Conservation (phyloP, 495 filamentous ascomycete species). For the Penicillium turbatum region DNA sequence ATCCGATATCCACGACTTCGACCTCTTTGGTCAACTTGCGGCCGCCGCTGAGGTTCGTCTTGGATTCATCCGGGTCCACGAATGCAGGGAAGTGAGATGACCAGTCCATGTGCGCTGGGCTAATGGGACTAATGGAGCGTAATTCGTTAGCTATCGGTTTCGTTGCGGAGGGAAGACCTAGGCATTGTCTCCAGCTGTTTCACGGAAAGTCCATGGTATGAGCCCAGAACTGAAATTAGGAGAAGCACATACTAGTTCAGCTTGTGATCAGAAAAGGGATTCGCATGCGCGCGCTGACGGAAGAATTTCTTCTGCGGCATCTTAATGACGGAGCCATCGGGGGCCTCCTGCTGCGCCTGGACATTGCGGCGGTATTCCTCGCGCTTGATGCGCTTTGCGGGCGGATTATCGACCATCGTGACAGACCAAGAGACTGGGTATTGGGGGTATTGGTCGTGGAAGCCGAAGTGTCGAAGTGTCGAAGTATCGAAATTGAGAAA, state of each 20-base stretch:
- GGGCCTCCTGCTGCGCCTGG: conserved; percentile 24
- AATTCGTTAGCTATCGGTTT: conserved; percentile 15
- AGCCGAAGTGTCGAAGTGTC: conserved; percentile 4
- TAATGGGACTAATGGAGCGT: conserved; percentile 58
- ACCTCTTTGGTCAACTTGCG: conserved; percentile 60
- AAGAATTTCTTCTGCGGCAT: conserved; percentile 93
- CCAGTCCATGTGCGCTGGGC: conserved; percentile 88
- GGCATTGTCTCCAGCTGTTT: neutral
- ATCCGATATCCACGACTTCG: conserved; percentile 96
- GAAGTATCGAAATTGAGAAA: conserved; percentile 6
- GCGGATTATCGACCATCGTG: conserved; percentile 13
- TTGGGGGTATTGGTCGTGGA: neutral
- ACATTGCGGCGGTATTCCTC: conserved; percentile 59
- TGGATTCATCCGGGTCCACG: conserved; percentile 34
- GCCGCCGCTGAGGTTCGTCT: conserved; percentile 32
- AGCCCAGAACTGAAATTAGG: neutral
- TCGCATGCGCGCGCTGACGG: conserved; percentile 92
- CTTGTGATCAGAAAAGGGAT: conserved; percentile 91
- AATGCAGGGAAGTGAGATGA: conserved; percentile 75
- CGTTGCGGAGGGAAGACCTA: neutral
- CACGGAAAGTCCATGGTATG: too few relatives aligned
- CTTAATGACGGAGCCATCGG: conserved; percentile 33
- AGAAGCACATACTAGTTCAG: conserved; percentile 68
- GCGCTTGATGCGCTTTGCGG: conserved; percentile 68
- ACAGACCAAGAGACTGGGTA: neutral